A percentile compares a stretch with the other conserved stretches of the same genome.
Conservation (phyloP, 257 asterid genomes). For the Przewalskia tangutica region DNA sequence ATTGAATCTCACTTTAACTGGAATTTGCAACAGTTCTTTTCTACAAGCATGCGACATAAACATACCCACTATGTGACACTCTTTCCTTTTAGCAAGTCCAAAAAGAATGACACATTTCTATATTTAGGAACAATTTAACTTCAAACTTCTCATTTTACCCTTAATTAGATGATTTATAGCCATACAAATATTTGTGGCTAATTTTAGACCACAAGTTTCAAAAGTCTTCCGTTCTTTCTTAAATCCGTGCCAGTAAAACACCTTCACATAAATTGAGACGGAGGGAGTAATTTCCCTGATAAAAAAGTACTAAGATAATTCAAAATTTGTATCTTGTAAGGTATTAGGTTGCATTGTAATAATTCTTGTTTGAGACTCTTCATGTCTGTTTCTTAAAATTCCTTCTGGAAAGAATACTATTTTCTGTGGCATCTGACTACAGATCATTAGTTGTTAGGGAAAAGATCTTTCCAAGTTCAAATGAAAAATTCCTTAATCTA, state of each 20-base stretch:
- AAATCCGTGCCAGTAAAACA: too few relatives aligned
- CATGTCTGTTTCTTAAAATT: not conserved
- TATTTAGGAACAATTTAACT: too few relatives aligned
- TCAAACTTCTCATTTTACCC: too few relatives aligned
- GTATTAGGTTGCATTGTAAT: not conserved
- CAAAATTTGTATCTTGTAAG: not conserved
- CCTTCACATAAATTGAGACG: too few relatives aligned
- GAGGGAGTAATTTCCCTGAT: too few relatives aligned
- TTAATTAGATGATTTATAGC: too few relatives aligned
- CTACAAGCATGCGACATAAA: not conserved
- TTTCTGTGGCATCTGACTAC: not conserved
- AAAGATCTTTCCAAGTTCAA: not conserved
- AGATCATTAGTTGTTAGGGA: not conserved
- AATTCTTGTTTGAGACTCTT: not conserved
- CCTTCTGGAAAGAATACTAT: not conserved
- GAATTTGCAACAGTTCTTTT: not conserved
- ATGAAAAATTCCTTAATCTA: not conserved
- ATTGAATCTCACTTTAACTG: not conserved
- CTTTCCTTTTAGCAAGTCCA: too few relatives aligned
- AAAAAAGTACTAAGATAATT: not conserved
- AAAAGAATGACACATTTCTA: too few relatives aligned
- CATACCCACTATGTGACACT: too few relatives aligned
- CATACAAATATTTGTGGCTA: too few relatives aligned
- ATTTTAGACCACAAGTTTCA: too few relatives aligned
- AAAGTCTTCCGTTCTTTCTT: too few relatives aligned